Percentiles rank a stretch among this genome's conserved stretches.
These are phyloP conservation scores for Jatropha podagrica DNA, from an alignment of 441 rosid species.

Conservation along the genomic window DNA sequence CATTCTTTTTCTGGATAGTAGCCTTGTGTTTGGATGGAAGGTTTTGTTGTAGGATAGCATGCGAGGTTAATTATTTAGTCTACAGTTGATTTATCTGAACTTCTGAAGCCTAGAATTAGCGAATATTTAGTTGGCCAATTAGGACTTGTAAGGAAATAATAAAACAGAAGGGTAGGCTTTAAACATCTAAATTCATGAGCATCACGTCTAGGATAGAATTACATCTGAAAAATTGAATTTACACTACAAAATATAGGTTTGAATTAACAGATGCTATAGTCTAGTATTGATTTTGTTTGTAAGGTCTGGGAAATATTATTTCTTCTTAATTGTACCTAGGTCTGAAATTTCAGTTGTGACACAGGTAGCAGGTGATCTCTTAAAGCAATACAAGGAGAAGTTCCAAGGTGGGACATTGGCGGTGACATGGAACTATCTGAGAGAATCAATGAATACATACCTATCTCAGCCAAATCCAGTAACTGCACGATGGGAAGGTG, in stretches of 20 bases:
- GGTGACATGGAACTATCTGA: conserved; percentile 93
- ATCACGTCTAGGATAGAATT: background rate
- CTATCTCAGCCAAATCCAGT: conserved; percentile 96
- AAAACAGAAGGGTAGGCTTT: background rate
- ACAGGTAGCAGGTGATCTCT: conserved; percentile 89
- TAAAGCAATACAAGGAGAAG: conserved; percentile 88
- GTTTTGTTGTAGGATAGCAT: background rate
- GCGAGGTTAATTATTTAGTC: background rate
- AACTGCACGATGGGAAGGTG: conserved; percentile 90
- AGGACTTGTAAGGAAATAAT: background rate
- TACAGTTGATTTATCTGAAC: background rate
- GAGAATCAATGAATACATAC: conserved; percentile 92
- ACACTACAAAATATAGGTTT: no score
- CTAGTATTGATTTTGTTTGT: background rate
- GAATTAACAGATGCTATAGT: background rate
- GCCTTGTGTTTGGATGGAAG: no score
- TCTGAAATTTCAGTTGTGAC: conserved; percentile 22
- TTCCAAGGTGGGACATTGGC: conserved; percentile 91
- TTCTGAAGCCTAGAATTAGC: background rate
- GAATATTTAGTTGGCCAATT: background rate
- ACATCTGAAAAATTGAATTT: no score
- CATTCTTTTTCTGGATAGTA: background rate
- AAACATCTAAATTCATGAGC: background rate
- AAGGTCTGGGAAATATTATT: background rate
- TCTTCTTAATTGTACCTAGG: conserved; percentile 1